Percentiles rank a stretch among this genome's conserved stretches.
Conservation (phyloP, 2,329 filamentous ascomycete species). For the Colletotrichum sp. region DNA sequence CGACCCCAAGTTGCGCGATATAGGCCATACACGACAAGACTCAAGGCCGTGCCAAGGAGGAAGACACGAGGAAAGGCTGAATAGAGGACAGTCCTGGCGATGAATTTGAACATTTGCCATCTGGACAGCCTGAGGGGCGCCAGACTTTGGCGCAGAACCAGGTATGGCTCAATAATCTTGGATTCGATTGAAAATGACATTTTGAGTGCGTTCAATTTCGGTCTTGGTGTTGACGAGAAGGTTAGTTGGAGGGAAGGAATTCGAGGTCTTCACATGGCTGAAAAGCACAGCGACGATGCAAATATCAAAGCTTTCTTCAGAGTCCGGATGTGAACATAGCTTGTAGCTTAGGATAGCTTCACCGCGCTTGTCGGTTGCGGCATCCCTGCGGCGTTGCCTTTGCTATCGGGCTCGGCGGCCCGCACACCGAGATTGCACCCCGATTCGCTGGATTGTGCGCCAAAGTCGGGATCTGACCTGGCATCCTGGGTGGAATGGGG, state of each 20-base stretch:
- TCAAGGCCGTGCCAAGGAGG: not conserved
- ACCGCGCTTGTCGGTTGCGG: not conserved
- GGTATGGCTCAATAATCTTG: not conserved
- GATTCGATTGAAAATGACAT: not conserved
- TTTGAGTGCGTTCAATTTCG: not conserved
- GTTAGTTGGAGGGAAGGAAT: not conserved
- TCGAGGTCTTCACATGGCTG: not conserved
- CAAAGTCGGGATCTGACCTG: not conserved
- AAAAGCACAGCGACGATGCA: conserved; percentile 5
- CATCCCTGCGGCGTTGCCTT: not conserved
- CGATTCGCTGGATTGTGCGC: not conserved
- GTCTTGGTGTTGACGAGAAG: not conserved
- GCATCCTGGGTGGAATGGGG: not conserved
- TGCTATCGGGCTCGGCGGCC: not conserved
- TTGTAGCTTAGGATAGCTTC: not conserved
- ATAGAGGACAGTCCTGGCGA: not conserved
- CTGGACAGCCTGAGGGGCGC: not conserved
- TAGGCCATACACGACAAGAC: not conserved
- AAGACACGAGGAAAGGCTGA: not conserved
- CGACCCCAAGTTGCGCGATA: not conserved
- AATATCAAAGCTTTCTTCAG: conserved; percentile 32
- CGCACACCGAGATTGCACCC: not conserved
- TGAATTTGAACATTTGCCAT: not conserved
- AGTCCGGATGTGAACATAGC: not conserved
- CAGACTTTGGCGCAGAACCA: not conserved